Evolutionary conservation across 768 basidiomycete genomes (phyloP).

Genomic region (Suillus subaureus): DNA sequence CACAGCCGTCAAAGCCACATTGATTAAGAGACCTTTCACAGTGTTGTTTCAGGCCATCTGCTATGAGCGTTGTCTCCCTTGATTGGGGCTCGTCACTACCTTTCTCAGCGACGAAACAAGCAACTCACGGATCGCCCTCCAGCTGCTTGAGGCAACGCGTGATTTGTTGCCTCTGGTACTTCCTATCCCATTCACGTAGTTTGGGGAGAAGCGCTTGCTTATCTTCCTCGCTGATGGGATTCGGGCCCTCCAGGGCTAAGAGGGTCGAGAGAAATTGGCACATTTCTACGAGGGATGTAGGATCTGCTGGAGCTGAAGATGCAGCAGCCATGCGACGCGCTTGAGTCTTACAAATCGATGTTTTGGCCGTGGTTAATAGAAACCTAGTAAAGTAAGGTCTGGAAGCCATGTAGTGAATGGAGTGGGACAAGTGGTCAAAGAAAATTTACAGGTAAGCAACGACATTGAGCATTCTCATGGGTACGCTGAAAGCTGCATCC

Average conservation of each 20-base stretch:
- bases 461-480: conserved; percentile 36
- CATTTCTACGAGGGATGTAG: conserved; percentile 33
- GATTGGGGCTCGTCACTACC: background rate
- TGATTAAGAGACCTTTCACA: conserved; percentile 32
- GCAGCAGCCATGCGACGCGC: conserved; percentile 36
- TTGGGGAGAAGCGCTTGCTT: conserved; percentile 36
- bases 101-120: background rate
- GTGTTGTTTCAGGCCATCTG: conserved; percentile 28
- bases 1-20: conserved; percentile 36
- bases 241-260: conserved; percentile 40
- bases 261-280: conserved; percentile 45
- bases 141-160: conserved; percentile 39
- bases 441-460: conserved; percentile 35
- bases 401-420: background rate
- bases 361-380: conserved; percentile 30
- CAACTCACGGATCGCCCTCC: conserved; percentile 30
- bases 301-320: conserved; percentile 14
- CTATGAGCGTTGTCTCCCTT: conserved; percentile 34
- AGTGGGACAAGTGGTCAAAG: background rate
- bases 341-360: conserved; percentile 38
- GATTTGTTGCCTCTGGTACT: conserved; percentile 16
- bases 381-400: conserved; percentile 48
- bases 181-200: conserved; percentile 35
- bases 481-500: conserved; percentile 23
- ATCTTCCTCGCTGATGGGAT: conserved; percentile 33